Evolutionary conservation across 1,284 basidiomycete species (phyloP).

Genomic region (Cryptococcus sp.): DNA sequence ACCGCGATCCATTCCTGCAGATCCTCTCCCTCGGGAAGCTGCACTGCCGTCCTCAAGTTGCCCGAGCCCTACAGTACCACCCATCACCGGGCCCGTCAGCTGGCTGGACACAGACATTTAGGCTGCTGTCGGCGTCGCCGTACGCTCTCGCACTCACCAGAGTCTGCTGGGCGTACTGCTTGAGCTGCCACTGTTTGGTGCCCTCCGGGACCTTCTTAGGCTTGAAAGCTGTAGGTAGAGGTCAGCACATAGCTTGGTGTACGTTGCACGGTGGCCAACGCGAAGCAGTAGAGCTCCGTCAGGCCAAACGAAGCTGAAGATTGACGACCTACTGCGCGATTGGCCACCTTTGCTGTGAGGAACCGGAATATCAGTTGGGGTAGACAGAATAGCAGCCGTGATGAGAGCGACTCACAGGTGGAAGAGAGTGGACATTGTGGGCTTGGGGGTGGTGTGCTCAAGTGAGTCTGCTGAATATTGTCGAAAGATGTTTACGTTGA

Average conservation of each 20-base stretch:
- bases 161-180: slow-evolving; percentile 96
- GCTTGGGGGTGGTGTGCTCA: no score
- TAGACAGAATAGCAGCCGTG: background rate
- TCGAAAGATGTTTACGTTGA: no score
- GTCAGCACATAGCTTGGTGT: background rate
- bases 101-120: background rate
- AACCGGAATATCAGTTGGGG: slow-evolving; percentile 16
- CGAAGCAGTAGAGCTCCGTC: background rate
- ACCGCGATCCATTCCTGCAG: slow-evolving; percentile 94
- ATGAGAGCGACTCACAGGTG: slow-evolving; percentile 30
- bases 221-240: slow-evolving; percentile 68
- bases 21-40: slow-evolving; percentile 91
- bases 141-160: slow-evolving; percentile 56
- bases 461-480: no score
- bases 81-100: background rate
- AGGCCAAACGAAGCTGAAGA: background rate
- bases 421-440: slow-evolving; percentile 40
- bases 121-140: background rate
- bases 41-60: slow-evolving; percentile 82
- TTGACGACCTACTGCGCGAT: slow-evolving; percentile 34
- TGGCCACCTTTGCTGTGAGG: slow-evolving; percentile 38
- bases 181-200: slow-evolving; percentile 93
- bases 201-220: slow-evolving; percentile 94
- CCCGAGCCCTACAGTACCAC: slow-evolving; percentile 70
- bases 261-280: background rate